These are phyloP conservation scores for Elsinoe arachidis DNA, from an alignment of 2,329 filamentous ascomycete species.

Conservation along the genomic window DNA sequence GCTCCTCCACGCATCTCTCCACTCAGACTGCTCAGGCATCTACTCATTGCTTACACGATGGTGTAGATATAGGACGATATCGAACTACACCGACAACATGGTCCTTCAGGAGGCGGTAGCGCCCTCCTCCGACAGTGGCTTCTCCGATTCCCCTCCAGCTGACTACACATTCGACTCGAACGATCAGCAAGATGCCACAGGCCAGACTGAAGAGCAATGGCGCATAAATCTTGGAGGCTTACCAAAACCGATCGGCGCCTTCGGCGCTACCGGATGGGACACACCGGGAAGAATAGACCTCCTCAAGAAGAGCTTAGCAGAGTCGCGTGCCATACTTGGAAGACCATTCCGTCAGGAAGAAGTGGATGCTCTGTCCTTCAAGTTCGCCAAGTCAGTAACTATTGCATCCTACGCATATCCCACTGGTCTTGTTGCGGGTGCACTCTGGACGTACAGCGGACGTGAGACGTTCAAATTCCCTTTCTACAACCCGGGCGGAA, in stretches of 20 bases:
- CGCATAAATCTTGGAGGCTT: constrained; percentile 32
- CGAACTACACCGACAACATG: constrained; percentile 24
- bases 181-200: constrained; percentile 2
- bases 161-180: constrained; percentile 1
- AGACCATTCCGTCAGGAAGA: constrained; percentile 34
- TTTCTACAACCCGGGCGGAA: constrained; percentile 29
- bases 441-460: constrained; percentile 29
- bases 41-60: too few relatives aligned
- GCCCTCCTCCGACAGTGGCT: neutral
- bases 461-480: constrained; percentile 33
- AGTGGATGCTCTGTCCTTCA: constrained; percentile 34
- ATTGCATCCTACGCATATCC: constrained; percentile 33
- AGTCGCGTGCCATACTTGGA: constrained; percentile 25
- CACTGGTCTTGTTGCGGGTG: constrained; percentile 26
- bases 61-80: neutral
- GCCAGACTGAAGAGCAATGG: constrained; percentile 4
- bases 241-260: constrained; percentile 29
- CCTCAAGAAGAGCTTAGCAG: constrained; percentile 25
- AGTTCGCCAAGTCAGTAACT: constrained; percentile 31
- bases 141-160: constrained; percentile 15
- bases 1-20: too few relatives aligned
- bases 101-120: constrained; percentile 31
- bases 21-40: too few relatives aligned
- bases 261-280: constrained; percentile 26
- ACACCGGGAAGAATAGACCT: constrained; percentile 23